These are phyloP conservation scores for Populus hybrid DNA, from an alignment of 441 rosid species.

Conservation along the genomic window DNA sequence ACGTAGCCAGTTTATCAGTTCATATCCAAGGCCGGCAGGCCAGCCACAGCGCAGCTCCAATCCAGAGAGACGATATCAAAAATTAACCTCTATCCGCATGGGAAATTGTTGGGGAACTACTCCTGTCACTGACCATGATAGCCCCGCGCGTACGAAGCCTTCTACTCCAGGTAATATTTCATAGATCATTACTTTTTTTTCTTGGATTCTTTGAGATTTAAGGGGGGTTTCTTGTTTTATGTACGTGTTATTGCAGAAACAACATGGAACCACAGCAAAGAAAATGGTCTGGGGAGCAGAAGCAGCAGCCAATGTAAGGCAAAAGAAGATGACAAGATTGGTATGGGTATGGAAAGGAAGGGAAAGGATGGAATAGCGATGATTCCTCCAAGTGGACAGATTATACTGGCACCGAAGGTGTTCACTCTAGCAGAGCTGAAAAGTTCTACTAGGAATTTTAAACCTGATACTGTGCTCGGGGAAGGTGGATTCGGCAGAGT, in stretches of 20 bases:
- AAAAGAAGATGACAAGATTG: neutral
- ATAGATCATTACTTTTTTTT: neutral
- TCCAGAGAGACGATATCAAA: neutral
- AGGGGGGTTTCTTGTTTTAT: neutral
- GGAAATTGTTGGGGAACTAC: conserved; percentile 59
- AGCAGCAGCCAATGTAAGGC: neutral
- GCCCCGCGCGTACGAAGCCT: conserved; percentile 25
- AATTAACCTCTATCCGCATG: conserved; percentile 27
- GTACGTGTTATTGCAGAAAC: neutral
- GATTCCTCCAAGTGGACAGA: conserved; percentile 17
- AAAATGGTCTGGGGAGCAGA: neutral
- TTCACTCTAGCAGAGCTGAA: conserved; percentile 43
- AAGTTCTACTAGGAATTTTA: conserved; percentile 53
- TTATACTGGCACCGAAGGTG: conserved; percentile 32
- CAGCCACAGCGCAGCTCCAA: neutral
- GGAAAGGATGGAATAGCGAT: neutral
- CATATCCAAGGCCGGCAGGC: neutral
- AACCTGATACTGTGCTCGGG: conserved; percentile 51
- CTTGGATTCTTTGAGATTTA: neutral
- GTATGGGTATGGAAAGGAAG: neutral
- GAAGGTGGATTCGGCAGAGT: conserved; percentile 75
- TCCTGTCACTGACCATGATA: conserved; percentile 22
- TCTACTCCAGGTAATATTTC: conserved; percentile 31
- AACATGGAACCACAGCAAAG: neutral
- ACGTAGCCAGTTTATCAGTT: neutral